phyloP scores from a whole-genome alignment of 495 filamentous ascomycete species.

The Lindgomyces ingoldianus region DNA sequence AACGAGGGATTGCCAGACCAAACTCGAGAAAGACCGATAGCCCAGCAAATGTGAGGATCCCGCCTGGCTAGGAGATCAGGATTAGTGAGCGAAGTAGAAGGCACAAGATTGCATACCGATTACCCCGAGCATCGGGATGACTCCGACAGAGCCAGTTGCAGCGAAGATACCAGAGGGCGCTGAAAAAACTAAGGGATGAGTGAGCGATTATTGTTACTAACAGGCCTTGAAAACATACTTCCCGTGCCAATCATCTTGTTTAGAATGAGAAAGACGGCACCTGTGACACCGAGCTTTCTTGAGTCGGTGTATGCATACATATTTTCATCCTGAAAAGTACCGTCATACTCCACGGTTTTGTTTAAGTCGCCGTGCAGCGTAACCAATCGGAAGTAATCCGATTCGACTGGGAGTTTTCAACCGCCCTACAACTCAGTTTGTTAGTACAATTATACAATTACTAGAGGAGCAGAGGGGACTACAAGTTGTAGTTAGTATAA shows the following conservation, averaged over 20 bases:
- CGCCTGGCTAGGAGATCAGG: background rate
- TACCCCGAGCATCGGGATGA: constrained; percentile 47
- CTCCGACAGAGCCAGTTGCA: constrained; percentile 53
- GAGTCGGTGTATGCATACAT: constrained; percentile 50
- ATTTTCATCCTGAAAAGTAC: constrained; percentile 45
- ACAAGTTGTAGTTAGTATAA: too few species aligned
- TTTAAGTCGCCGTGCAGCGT: background rate
- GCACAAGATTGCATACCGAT: constrained; percentile 32
- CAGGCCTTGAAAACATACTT: constrained; percentile 40
- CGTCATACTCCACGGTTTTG: background rate
- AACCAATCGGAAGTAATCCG: background rate
- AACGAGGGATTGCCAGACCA: constrained; percentile 42
- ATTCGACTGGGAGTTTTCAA: background rate
- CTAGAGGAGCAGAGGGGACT: too few species aligned
- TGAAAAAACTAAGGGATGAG: constrained; percentile 50
- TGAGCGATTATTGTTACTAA: background rate
- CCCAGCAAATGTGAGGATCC: constrained; percentile 46
- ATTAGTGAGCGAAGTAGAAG: background rate
- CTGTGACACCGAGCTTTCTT: constrained; percentile 54
- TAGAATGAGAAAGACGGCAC: constrained; percentile 56
- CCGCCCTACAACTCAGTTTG: too few species aligned
- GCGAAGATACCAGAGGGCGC: constrained; percentile 54
- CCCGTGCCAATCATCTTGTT: constrained; percentile 64
- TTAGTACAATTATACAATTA: too few species aligned
- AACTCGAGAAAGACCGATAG: constrained; percentile 55